These are phyloP conservation scores for Sanguinoderma infundibulare DNA, from an alignment of 1,284 basidiomycete species.

Conservation along the genomic window DNA sequence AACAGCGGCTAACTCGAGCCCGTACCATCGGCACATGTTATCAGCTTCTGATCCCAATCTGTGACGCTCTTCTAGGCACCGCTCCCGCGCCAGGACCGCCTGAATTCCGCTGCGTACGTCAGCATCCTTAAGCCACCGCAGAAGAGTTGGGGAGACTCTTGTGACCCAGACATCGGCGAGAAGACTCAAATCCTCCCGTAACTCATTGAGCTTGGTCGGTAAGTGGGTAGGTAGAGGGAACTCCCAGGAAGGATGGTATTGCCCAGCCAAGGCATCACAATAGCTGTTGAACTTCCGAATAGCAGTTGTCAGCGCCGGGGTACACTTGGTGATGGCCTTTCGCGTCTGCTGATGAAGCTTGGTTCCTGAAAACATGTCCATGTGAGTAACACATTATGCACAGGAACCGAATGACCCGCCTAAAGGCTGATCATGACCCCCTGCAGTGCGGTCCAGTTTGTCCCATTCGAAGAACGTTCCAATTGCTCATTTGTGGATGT, in stretches of 20 bases:
- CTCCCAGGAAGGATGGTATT: constrained; percentile 30
- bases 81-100: constrained; percentile 33
- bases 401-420: constrained; percentile 28
- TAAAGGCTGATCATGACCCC: constrained; percentile 36
- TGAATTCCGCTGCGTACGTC: constrained; percentile 28
- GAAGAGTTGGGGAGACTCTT: constrained; percentile 19
- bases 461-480: constrained; percentile 46
- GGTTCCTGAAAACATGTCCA: constrained; percentile 35
- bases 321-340: constrained; percentile 37
- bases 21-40: constrained; percentile 33
- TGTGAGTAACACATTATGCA: background rate
- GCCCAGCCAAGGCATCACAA: constrained; percentile 32
- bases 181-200: constrained; percentile 35
- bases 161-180: constrained; percentile 47
- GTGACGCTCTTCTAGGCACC: constrained; percentile 33
- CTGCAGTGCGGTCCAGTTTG: constrained; percentile 38
- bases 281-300: constrained; percentile 43
- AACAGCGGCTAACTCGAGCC: constrained; percentile 22
- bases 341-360: constrained; percentile 43
- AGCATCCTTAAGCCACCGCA: constrained; percentile 40
- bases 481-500: constrained; percentile 40
- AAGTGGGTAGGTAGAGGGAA: constrained; percentile 36
- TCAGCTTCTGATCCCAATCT: constrained; percentile 29
- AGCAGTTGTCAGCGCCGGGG: constrained; percentile 36
- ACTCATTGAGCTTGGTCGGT: constrained; percentile 26